Base-by-base conservation (phyloP, 257 asterid genomes). In the Solanum habrochaites region DNA sequence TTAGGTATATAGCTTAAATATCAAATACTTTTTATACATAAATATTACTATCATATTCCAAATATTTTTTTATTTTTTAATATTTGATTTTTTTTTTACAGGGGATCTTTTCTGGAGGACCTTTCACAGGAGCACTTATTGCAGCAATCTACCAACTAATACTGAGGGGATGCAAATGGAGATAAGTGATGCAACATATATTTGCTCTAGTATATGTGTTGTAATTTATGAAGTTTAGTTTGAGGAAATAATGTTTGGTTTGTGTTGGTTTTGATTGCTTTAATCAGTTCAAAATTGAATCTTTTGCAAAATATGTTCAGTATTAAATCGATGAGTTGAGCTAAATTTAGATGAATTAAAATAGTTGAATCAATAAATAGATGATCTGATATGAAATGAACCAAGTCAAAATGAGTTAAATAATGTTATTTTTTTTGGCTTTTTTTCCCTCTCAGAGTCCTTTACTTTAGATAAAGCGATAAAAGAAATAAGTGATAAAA, bases 111-210 rank as follows among this genome's bases (percentile, higher is more conserved):
- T 27, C 74, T 13, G 74, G 74, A 67, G 74, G 74, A 67, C 74
- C 74, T 67, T 67, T 67, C 23, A 67, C 74, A 67, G 39, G 74
- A 67, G 39, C 74, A 67, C 29, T 67, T 9, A 27, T 27, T 27
- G 74, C 74, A 67, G 74, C 74, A 67, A 27, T 67, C 74, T 67
- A 27, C 74, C 74, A 67, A 67, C 39, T 67, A 67, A 67, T 67
- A 27, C 6, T 67, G 74, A 67, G 74, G 74, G 74, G 74, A 13
- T 67, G 74, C 6, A 67, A 27, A 15, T 67, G 74, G 74, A 67
- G 74, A 67, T 67, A 67, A 67, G 10, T 60, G 69, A 23, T 56
- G n/a, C 64, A 56, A 2, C n/a, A 56, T 56, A 18, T 52, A 52
- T 52, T 18, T 52, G 1, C 62, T 18, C 62, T 52, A 52, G 11